phyloP scores from a whole-genome alignment of 2,329 filamentous ascomycete genomes.

The Gliomastix tumulicola region DNA sequence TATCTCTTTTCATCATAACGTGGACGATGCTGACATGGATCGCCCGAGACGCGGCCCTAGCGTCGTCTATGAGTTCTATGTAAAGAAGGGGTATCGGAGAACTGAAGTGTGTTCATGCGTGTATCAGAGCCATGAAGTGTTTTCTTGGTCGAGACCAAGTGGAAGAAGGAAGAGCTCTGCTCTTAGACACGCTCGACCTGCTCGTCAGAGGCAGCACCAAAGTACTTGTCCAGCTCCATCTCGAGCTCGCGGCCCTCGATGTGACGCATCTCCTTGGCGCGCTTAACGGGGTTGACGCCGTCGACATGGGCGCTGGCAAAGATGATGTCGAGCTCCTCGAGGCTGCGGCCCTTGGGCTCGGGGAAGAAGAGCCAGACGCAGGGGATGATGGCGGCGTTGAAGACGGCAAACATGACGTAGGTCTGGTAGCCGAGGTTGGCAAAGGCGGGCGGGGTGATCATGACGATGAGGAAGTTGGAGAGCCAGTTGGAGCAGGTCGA shows the following conservation, averaged over 20 bases:
- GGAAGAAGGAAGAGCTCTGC: too few relatives aligned
- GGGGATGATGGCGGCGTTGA: constrained; percentile 31
- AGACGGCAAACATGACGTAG: constrained; percentile 46
- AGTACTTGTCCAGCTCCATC: constrained; percentile 18
- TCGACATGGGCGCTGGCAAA: constrained; percentile 17
- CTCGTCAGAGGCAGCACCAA: constrained; percentile 8
- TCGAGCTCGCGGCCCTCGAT: constrained; percentile 16
- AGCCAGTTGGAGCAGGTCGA: constrained; percentile 36
- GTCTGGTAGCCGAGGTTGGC: constrained; percentile 40
- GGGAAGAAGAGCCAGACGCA: constrained; percentile 25
- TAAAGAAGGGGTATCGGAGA: too few relatives aligned
- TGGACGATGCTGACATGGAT: too few relatives aligned
- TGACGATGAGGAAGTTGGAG: constrained; percentile 42
- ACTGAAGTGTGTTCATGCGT: too few relatives aligned
- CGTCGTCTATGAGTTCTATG: too few relatives aligned
- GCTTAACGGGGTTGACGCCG: constrained; percentile 15
- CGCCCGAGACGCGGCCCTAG: too few relatives aligned
- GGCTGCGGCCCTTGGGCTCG: constrained; percentile 15
- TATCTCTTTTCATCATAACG: too few relatives aligned
- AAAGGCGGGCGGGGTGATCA: constrained; percentile 71
- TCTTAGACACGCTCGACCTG: constrained; percentile 6
- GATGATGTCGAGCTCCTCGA: constrained; percentile 19
- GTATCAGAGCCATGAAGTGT: too few relatives aligned
- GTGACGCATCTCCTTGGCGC: constrained; percentile 15
- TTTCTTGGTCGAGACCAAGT: too few relatives aligned